Evolutionary conservation across 2,329 filamentous ascomycete genomes (phyloP).

Genomic region (Allantophomopsis lycopodina): DNA sequence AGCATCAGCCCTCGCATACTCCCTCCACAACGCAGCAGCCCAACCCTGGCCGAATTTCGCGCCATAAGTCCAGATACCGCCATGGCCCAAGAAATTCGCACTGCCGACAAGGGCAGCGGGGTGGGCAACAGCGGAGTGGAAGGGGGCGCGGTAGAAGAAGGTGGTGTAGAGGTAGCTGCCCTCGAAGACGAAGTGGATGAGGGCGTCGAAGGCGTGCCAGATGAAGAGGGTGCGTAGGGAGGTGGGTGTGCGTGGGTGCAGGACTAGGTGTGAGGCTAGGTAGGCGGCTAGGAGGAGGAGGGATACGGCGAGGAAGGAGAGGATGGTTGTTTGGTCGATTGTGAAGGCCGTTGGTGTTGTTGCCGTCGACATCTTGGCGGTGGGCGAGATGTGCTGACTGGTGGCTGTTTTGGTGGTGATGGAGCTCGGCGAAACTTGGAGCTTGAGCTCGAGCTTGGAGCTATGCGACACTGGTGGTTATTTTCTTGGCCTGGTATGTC

Average conservation of each 20-base stretch:
- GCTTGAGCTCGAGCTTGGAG: too few species aligned
- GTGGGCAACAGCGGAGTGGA: slow-evolving; percentile 21
- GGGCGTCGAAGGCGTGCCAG: slow-evolving; percentile 88
- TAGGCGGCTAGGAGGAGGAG: slow-evolving; percentile 37
- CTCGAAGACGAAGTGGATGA: slow-evolving; percentile 86
- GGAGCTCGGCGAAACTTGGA: too few species aligned
- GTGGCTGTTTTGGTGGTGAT: too few species aligned
- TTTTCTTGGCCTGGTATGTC: too few species aligned
- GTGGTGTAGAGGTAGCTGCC: slow-evolving; percentile 87
- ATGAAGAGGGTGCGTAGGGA: slow-evolving; percentile 70
- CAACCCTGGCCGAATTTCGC: slow-evolving; percentile 36
- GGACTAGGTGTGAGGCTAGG: slow-evolving; percentile 26
- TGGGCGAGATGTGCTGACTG: too few species aligned
- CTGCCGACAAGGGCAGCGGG: slow-evolving; percentile 5
- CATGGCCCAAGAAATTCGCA: slow-evolving; percentile 33
- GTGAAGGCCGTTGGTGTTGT: slow-evolving; percentile 16
- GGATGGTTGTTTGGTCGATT: slow-evolving; percentile 44
- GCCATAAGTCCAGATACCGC: slow-evolving; percentile 34
- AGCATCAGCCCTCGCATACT: slow-evolving; percentile 49
- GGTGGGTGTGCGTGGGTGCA: slow-evolving; percentile 36
- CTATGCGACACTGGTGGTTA: too few species aligned
- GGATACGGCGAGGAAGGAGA: slow-evolving; percentile 41
- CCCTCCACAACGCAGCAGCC: slow-evolving; percentile 51
- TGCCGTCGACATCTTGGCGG: too few species aligned
- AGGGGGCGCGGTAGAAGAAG: slow-evolving; percentile 56